These are phyloP conservation scores for Aspergillus saccharolyticus DNA, from an alignment of 495 filamentous ascomycete genomes.

Conservation along the genomic window DNA sequence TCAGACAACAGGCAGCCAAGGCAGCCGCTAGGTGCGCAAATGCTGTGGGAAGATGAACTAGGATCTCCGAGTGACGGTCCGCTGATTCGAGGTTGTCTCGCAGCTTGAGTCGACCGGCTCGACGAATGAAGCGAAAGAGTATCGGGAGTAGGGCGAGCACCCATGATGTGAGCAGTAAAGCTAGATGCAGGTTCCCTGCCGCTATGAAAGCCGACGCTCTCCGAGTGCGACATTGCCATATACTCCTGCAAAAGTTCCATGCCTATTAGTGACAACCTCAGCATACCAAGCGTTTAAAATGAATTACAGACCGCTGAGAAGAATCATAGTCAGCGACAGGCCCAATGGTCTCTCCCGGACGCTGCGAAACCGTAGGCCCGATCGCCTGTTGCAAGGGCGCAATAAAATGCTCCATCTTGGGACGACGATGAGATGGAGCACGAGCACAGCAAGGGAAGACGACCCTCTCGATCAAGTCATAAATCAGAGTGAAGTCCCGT, in stretches of 20 bases:
- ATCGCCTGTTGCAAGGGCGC: conserved; percentile 8
- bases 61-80: not conserved
- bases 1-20: conserved; percentile 13
- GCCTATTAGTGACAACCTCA: not conserved
- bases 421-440: not conserved
- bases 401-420: conserved; percentile 7
- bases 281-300: not conserved
- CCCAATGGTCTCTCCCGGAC: not conserved
- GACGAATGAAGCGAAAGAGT: conserved; percentile 2
- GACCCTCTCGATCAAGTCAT: conserved; percentile 1
- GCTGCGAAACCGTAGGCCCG: not conserved
- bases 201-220: conserved; percentile 16
- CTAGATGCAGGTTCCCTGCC: conserved; percentile 18
- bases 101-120: conserved; percentile 2
- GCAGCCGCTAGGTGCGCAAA: conserved; percentile 16
- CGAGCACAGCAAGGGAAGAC: not conserved
- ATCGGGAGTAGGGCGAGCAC: conserved; percentile 9
- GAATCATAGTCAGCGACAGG: not conserved
- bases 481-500: not conserved
- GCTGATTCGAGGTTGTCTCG: not conserved
- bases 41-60: conserved; percentile 12
- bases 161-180: conserved; percentile 8
- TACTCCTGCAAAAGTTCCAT: not conserved
- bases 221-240: conserved; percentile 20
- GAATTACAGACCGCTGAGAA: conserved; percentile 11